A percentile compares a stretch with the other conserved stretches of the same genome.
These are phyloP conservation scores for Colletotrichum sojae DNA, from an alignment of 2,329 filamentous ascomycete genomes.

Conservation along the genomic window DNA sequence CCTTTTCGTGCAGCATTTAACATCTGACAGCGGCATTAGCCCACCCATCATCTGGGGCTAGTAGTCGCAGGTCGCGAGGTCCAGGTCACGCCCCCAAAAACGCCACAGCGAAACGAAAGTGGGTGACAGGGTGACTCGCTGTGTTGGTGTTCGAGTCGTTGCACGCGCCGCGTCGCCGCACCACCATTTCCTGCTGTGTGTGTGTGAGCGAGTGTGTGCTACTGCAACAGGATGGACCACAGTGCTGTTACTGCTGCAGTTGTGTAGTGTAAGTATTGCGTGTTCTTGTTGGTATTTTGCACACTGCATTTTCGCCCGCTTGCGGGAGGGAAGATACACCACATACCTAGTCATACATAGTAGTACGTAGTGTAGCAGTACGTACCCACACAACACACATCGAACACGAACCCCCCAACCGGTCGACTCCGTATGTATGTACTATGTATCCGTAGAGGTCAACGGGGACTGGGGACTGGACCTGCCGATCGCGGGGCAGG, in stretches of 20 bases:
- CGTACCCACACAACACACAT: not conserved
- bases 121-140: conserved; percentile 5
- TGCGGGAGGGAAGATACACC: conserved; percentile 2
- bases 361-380: too few relatives aligned
- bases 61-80: conserved; percentile 23
- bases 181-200: not conserved
- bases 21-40: conserved; percentile 40
- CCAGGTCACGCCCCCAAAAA: conserved; percentile 25
- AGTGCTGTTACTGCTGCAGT: too few relatives aligned
- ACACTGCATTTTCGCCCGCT: conserved; percentile 3
- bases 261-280: too few relatives aligned
- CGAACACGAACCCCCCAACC: not conserved
- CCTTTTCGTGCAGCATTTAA: conserved; percentile 12
- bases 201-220: not conserved
- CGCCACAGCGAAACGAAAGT: conserved; percentile 26
- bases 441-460: not conserved
- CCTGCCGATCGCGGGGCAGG: conserved; percentile 36
- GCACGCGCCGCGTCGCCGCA: conserved; percentile 33
- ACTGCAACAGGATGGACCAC: not conserved
- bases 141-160: conserved; percentile 4
- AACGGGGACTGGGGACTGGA: conserved; percentile 29
- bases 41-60: not conserved
- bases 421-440: too few relatives aligned
- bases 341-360: too few relatives aligned
- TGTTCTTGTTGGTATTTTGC: not conserved